phyloP scores from a whole-genome alignment of 805 yeast genomes.

The Dipodascopsis uninucleata region DNA sequence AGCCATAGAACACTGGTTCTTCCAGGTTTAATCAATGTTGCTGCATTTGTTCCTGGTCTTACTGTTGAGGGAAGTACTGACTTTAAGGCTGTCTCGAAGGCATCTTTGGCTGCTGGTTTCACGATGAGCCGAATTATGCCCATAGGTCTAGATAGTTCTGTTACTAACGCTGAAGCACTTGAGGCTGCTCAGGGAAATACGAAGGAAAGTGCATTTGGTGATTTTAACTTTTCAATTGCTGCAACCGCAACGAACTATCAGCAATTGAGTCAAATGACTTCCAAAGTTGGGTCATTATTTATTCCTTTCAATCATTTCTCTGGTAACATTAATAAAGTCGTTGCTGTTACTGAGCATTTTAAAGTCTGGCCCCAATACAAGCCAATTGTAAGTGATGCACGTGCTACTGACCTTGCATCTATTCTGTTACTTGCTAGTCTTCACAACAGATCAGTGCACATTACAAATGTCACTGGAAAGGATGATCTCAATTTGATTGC shows the following conservation, averaged over 20 bases:
- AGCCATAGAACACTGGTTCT: constrained; percentile 76
- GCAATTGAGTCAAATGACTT: constrained; percentile 57
- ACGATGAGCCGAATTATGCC: constrained; percentile 81
- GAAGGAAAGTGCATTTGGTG: constrained; percentile 66
- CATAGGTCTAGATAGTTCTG: constrained; percentile 56
- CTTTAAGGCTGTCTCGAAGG: constrained; percentile 63
- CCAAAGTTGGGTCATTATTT: constrained; percentile 71
- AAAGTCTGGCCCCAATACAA: constrained; percentile 78
- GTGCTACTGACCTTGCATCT: constrained; percentile 88
- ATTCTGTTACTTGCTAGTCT: constrained; percentile 83
- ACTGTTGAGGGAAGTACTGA: constrained; percentile 50
- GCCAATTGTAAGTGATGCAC: constrained; percentile 89
- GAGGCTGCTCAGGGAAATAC: constrained; percentile 56
- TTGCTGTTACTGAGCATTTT: constrained; percentile 76
- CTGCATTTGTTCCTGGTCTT: constrained; percentile 71
- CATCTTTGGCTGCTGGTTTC: constrained; percentile 81
- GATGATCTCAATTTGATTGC: constrained; percentile 79
- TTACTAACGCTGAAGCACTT: constrained; percentile 64
- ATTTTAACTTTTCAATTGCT: constrained; percentile 77
- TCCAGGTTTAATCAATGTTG: constrained; percentile 83
- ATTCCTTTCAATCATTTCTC: constrained; percentile 74
- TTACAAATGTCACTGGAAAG: constrained; percentile 76
- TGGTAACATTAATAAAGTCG: constrained; percentile 54
- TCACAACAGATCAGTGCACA: constrained; percentile 79
- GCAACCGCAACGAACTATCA: constrained; percentile 69